Conservation (phyloP, 2,329 filamentous ascomycete species). For the Exophiala dermatitidis region DNA sequence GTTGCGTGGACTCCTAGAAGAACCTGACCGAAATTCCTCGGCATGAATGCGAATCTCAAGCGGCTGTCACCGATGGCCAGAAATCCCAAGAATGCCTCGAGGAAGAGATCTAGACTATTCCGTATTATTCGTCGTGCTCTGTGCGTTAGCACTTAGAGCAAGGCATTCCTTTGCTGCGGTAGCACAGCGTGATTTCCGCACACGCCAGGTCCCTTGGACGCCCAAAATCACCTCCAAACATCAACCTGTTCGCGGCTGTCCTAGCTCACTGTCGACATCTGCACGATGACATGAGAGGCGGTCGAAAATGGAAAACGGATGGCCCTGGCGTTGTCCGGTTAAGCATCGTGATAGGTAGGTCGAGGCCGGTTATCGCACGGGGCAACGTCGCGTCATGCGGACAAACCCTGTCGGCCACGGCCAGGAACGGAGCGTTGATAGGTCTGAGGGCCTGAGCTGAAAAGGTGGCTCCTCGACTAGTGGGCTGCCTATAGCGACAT, state of each 20-base stretch:
- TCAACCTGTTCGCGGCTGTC: not conserved
- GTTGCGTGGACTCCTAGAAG: not conserved
- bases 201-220: constrained; percentile 10
- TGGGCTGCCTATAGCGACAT: constrained; percentile 8
- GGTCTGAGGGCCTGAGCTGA: constrained; percentile 4
- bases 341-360: constrained; percentile 13
- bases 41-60: constrained; percentile 5
- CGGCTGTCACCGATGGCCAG: not conserved
- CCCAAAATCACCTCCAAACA: not conserved
- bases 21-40: not conserved
- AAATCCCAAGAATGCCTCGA: constrained; percentile 2
- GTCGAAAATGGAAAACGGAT: not conserved
- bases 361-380: constrained; percentile 22
- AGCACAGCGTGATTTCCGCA: constrained; percentile 20
- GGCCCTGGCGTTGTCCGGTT: not conserved
- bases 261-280: constrained; percentile 1
- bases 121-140: constrained; percentile 1
- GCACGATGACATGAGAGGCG: constrained; percentile 11
- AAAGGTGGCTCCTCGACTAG: not conserved
- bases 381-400: constrained; percentile 23
- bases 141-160: constrained; percentile 10
- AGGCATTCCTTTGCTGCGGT: constrained; percentile 7
- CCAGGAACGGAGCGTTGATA: constrained; percentile 4
- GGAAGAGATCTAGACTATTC: constrained; percentile 3
- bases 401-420: constrained; percentile 7